Base-by-base conservation (phyloP, 2,329 filamentous ascomycete genomes). In the Xylariaceae sp. region DNA sequence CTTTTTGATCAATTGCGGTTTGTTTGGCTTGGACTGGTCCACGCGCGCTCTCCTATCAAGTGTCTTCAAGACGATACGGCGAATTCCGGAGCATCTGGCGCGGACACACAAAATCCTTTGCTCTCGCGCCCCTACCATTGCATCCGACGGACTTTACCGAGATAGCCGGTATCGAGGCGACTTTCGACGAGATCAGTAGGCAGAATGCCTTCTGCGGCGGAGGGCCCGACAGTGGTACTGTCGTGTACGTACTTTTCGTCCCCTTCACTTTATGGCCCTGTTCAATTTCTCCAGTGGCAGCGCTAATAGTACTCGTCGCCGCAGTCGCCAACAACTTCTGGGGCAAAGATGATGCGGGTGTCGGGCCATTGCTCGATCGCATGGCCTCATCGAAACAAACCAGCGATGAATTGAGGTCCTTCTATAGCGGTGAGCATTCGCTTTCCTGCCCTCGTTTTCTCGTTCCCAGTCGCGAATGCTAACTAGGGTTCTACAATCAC, bases 291-390 rank as follows among this genome's bases (percentile, higher is more conserved):
- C 21, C 21, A 7, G 18, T 15, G 10, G 8, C 16, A 15, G 15
- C 59, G 59, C 63, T 68, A 61, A 72, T 41, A 45, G 19, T n/a
- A 7, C 2, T 45, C 5, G 9, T 30, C 32, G 10, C 21, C 44
- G 53, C 61, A 92, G 92, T 99, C 76, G 92, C 94, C 67, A 99
- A 99, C 76, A 99, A 99, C 71, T 99, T 99, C 73, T 99, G 94
- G 94, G 94, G 94, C 60, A 97, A 95, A 78, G 92, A 97, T 71
- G 94, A 99, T 78, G 94, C 92, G 48, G 95, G 94, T 69, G 92
- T 99, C 67, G 80, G 80, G 43, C 95, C 94, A 54, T 83, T 99
- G 67, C 80, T 99, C 29, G 89, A 92, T 71, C 92, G 94, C 67
- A 95, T 99, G 90, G 87, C 90, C 68, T 87, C 86, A 72, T 90